These are phyloP conservation scores for Quercus tomentella DNA, from an alignment of 331 rosid species.

Conservation along the genomic window DNA sequence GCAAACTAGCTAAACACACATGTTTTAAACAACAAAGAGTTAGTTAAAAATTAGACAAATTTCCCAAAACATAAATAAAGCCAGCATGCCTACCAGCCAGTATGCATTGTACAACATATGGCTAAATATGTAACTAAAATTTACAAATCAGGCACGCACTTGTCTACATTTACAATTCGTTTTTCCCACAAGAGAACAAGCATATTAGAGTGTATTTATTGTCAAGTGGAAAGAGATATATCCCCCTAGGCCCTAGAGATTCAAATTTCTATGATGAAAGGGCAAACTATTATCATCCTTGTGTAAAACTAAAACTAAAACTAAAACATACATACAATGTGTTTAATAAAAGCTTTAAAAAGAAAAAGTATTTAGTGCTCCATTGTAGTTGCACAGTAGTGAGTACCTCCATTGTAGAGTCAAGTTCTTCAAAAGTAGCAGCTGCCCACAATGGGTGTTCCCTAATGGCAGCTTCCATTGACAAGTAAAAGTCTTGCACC, in stretches of 20 bases:
- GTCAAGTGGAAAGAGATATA: too few relatives aligned
- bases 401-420: constrained; percentile 59
- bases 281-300: too few relatives aligned
- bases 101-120: not conserved
- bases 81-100: constrained; percentile 47
- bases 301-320: too few relatives aligned
- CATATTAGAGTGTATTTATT: too few relatives aligned
- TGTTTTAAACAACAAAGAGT: not conserved
- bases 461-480: constrained; percentile 44
- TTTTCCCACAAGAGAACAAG: not conserved
- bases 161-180: not conserved
- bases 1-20: not conserved
- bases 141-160: not conserved
- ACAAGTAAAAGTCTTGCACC: constrained; percentile 42
- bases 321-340: too few relatives aligned
- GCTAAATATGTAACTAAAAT: constrained; percentile 3
- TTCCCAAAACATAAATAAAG: not conserved
- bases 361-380: not conserved
- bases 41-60: too few relatives aligned
- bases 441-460: constrained; percentile 67
- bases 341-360: too few relatives aligned
- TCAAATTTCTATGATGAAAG: too few relatives aligned
- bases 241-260: too few relatives aligned
- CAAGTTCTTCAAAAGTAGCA: constrained; percentile 60
- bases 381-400: not conserved